A percentile compares a stretch with the other conserved stretches of the same genome.
phyloP scores from a whole-genome alignment of 441 rosid genomes.

The Dalechampia spathulata region DNA sequence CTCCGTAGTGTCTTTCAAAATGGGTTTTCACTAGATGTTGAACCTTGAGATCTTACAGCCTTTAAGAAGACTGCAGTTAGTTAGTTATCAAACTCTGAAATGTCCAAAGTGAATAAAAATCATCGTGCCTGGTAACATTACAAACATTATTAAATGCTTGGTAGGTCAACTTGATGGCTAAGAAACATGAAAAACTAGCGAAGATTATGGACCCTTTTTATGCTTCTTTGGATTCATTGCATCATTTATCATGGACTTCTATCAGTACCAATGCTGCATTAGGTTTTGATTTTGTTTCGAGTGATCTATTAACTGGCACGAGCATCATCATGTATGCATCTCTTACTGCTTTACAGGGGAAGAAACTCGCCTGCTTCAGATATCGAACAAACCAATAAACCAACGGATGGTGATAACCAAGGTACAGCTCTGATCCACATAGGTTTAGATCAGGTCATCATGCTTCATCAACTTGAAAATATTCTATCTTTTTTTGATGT shows the following conservation, averaged over 20 bases:
- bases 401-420: slow-evolving; percentile 2
- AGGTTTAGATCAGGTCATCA: not conserved
- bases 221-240: too few relatives aligned
- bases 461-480: not conserved
- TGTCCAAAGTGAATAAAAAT: too few relatives aligned
- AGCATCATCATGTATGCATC: not conserved
- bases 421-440: slow-evolving; percentile 15
- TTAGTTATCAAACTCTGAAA: too few relatives aligned
- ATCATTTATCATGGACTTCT: too few relatives aligned
- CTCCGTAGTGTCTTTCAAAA: not conserved
- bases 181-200: too few relatives aligned
- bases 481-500: not conserved
- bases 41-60: too few relatives aligned
- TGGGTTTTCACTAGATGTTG: too few relatives aligned
- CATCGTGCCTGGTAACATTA: too few relatives aligned
- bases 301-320: not conserved
- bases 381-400: slow-evolving; percentile 4
- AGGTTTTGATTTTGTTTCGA: not conserved
- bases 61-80: too few relatives aligned
- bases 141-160: too few relatives aligned
- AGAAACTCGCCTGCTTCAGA: slow-evolving; percentile 11
- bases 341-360: slow-evolving; percentile 19
- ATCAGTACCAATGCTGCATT: not conserved
- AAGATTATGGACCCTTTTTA: too few relatives aligned
- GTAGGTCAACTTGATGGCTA: not conserved